phyloP scores from a whole-genome alignment of 176 grass and related monocot species.

The Carex myosuroides region DNA sequence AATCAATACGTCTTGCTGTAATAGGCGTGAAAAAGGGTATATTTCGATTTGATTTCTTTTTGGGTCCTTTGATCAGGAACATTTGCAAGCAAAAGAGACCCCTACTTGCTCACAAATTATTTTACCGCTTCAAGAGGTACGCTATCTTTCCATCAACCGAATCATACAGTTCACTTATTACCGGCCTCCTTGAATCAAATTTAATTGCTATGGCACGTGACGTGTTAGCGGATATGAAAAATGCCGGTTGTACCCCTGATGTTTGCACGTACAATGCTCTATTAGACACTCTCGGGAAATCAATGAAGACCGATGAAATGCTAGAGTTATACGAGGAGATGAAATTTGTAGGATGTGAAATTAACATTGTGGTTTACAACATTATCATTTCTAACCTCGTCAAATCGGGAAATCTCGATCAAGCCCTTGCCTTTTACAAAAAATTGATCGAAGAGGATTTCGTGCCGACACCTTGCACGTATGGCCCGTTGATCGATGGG shows the following conservation, averaged over 20 bases:
- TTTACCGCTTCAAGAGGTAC: slow-evolving; percentile 52
- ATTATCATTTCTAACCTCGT: slow-evolving; percentile 89
- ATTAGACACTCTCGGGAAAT: slow-evolving; percentile 82
- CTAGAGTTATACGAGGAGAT: slow-evolving; percentile 71
- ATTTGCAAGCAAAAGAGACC: slow-evolving; percentile 67
- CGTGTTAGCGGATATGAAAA: slow-evolving; percentile 76
- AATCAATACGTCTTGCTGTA: slow-evolving; percentile 67
- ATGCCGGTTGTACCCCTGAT: slow-evolving; percentile 50
- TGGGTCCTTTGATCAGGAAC: slow-evolving; percentile 67
- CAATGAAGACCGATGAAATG: slow-evolving; percentile 62
- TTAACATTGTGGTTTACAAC: slow-evolving; percentile 73
- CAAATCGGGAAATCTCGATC: slow-evolving; percentile 53
- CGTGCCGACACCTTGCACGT: slow-evolving; percentile 69
- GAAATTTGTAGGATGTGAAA: slow-evolving; percentile 51
- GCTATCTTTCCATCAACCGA: slow-evolving; percentile 42
- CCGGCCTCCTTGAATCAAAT: slow-evolving; percentile 60
- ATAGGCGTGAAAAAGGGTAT: slow-evolving; percentile 36
- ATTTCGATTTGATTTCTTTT: slow-evolving; percentile 60
- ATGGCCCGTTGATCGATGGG: slow-evolving; percentile 86
- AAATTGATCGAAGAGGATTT: slow-evolving; percentile 56
- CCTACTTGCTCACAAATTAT: slow-evolving; percentile 51
- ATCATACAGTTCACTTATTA: slow-evolving; percentile 75
- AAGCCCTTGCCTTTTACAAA: slow-evolving; percentile 73
- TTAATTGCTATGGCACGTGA: slow-evolving; percentile 41
- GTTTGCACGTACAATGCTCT: slow-evolving; percentile 73